Percentiles rank a stretch among this genome's conserved stretches.
These are phyloP conservation scores for Globisporangium viniferum DNA, from an alignment of 352 stramenopile species.

Conservation along the genomic window DNA sequence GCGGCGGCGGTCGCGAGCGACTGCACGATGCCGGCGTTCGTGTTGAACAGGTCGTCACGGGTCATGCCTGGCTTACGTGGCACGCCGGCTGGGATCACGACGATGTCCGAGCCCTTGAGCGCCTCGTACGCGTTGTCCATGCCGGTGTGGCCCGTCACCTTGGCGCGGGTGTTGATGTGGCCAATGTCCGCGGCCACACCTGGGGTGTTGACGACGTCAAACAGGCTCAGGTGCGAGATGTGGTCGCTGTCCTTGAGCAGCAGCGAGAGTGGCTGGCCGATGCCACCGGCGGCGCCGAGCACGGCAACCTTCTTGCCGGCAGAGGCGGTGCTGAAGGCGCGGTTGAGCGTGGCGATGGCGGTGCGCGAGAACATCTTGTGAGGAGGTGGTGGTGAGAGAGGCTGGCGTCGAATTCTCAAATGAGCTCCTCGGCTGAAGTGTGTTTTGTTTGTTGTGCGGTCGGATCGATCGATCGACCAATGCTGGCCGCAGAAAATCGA, in stretches of 20 bases:
- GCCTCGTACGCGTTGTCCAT: conserved; percentile 78
- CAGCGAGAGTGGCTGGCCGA: conserved; percentile 98
- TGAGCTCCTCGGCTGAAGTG: conserved; percentile 5
- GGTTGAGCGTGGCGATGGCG: conserved; percentile 23
- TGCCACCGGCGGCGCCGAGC: conserved; percentile 95
- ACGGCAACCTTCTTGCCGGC: conserved; percentile 81
- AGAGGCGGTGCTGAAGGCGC: conserved; percentile 54
- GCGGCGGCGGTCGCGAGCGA: conserved; percentile 93
- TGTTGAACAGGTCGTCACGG: conserved; percentile 95
- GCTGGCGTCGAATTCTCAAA: conserved; percentile 20
- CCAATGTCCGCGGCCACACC: conserved; percentile 97
- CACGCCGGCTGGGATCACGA: conserved; percentile 99
- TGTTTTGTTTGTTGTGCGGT: background rate
- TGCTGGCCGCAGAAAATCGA: conserved; percentile 16
- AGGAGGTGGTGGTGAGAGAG: background rate
- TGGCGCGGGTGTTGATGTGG: conserved; percentile 89
- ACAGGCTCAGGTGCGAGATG: conserved; percentile 96
- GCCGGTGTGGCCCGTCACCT: conserved; percentile 65
- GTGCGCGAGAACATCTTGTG: conserved; percentile 23
- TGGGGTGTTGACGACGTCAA: conserved; percentile 98
- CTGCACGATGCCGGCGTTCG: conserved; percentile 96
- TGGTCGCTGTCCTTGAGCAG: conserved; percentile 97
- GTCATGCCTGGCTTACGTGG: conserved; percentile 98
- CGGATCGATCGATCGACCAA: conserved; percentile 3
- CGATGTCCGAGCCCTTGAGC: conserved; percentile 89